These are phyloP conservation scores for Linaria vulgaris DNA, from an alignment of 257 asterid genomes.

Conservation along the genomic window DNA sequence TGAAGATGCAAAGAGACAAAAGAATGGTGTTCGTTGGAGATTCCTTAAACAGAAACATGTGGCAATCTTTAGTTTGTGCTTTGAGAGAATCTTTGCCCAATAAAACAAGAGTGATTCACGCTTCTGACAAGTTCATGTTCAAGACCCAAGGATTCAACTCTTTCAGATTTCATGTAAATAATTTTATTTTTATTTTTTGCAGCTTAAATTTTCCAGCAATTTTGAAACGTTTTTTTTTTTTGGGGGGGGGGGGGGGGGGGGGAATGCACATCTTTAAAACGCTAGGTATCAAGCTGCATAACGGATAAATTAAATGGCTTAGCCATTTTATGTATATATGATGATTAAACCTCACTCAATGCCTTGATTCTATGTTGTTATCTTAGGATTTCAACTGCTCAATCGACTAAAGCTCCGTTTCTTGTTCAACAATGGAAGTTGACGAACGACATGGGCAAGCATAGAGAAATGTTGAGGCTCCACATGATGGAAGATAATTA, in stretches of 20 bases:
- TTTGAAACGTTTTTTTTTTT: too few species aligned
- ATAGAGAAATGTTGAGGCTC: conserved; percentile 52
- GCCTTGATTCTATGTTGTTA: background rate
- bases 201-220: too few species aligned
- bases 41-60: conserved; percentile 68
- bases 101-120: conserved; percentile 43
- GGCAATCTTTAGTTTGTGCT: conserved; percentile 64
- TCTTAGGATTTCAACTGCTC: conserved; percentile 55
- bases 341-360: too few species aligned
- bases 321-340: too few species aligned
- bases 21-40: conserved; percentile 67
- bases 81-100: conserved; percentile 39
- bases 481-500: conserved; percentile 47
- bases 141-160: conserved; percentile 50
- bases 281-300: too few species aligned
- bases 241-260: too few species aligned
- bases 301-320: too few species aligned
- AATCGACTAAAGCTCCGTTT: conserved; percentile 60
- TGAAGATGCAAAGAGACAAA: conserved; percentile 51
- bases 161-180: conserved; percentile 44
- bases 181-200: too few species aligned
- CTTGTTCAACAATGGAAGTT: conserved; percentile 61
- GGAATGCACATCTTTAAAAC: too few species aligned
- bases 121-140: conserved; percentile 41
- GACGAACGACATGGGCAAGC: conserved; percentile 36